Percentiles rank a stretch among this genome's conserved stretches.
Evolutionary conservation across 2,329 filamentous ascomycete species (phyloP).

Genomic region (Raffaelea deltoideospora): DNA sequence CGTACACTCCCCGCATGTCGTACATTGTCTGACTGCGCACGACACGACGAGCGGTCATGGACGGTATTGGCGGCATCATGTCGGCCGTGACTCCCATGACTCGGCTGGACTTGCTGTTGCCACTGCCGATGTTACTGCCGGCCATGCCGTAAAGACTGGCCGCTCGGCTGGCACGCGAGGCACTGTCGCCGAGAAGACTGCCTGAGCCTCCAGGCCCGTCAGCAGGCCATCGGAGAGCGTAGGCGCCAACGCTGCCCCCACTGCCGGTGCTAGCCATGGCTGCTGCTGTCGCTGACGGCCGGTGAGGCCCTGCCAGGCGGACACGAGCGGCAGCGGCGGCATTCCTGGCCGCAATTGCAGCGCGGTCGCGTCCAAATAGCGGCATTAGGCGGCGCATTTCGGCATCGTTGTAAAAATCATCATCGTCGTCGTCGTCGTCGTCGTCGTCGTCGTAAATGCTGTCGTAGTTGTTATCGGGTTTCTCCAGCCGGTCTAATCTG

Average conservation of each 20-base stretch:
- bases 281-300: neutral
- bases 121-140: neutral
- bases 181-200: too few species aligned
- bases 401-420: slow-evolving; percentile 27
- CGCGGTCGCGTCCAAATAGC: slow-evolving; percentile 20
- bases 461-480: too few species aligned
- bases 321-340: neutral
- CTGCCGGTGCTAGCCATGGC: slow-evolving; percentile 4
- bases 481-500: too few species aligned
- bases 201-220: too few species aligned
- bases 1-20: neutral
- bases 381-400: slow-evolving; percentile 36
- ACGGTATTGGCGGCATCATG: slow-evolving; percentile 4
- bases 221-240: too few species aligned
- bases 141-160: too few species aligned
- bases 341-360: slow-evolving; percentile 8
- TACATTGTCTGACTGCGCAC: neutral
- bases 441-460: slow-evolving; percentile 1
- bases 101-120: slow-evolving; percentile 1
- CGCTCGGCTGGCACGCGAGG: too few species aligned
- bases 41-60: neutral
- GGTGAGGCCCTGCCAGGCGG: neutral
- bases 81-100: slow-evolving; percentile 6
- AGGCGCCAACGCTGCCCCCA: neutral
- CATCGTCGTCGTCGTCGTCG: slow-evolving; percentile 15